Conservation (phyloP, 371 early-diverging fungal genomes). For the Mucor ambiguus region DNA sequence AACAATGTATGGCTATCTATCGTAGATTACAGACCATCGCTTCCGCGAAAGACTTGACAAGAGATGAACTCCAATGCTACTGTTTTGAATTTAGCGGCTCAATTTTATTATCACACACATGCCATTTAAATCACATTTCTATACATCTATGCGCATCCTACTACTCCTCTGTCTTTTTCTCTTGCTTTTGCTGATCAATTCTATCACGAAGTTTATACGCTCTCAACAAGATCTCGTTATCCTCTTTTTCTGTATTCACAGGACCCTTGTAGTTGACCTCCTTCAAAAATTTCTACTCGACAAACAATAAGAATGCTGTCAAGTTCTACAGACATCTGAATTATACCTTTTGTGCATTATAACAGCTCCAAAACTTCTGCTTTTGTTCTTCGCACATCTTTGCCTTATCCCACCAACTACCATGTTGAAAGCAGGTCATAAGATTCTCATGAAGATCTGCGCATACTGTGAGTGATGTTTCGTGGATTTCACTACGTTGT, state of each 20-base stretch:
- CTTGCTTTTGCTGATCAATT: constrained; percentile 2
- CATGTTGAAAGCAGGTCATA: constrained; percentile 54
- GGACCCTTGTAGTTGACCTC: constrained; percentile 47
- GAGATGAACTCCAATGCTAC: too few species aligned
- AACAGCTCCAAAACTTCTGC: constrained; percentile 57
- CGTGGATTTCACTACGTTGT: constrained; percentile 56
- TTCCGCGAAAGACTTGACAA: too few species aligned
- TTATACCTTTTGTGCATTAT: constrained; percentile 51
- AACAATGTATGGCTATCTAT: too few species aligned
- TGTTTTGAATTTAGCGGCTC: neutral
- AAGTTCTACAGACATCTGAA: neutral
- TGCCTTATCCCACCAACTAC: constrained; percentile 68
- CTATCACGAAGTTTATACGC: constrained; percentile 27
- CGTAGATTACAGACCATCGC: too few species aligned
- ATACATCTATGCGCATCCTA: neutral
- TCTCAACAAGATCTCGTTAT: constrained; percentile 24
- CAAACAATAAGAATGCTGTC: neutral
- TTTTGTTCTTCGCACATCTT: constrained; percentile 65
- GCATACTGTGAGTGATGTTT: constrained; percentile 53
- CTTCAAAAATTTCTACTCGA: constrained; percentile 40
- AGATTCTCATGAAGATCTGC: constrained; percentile 58
- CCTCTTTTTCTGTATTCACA: constrained; percentile 37
- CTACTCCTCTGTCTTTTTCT: neutral
- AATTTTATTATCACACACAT: neutral
- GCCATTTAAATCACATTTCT: neutral